These are phyloP conservation scores for Mediolabrus comicus DNA, from an alignment of 108 stramenopile genomes.

Conservation along the genomic window DNA sequence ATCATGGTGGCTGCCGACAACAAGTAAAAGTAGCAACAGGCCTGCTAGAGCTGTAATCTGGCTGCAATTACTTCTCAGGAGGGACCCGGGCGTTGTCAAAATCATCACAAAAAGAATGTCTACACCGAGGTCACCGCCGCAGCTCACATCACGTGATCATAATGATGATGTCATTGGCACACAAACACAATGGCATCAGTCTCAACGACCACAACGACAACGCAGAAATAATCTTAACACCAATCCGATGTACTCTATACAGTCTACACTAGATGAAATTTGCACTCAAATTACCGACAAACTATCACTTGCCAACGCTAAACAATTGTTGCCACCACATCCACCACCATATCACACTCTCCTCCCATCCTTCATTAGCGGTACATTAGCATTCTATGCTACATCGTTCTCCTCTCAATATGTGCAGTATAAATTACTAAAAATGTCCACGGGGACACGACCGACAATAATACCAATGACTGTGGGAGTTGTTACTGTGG, in stretches of 20 bases:
- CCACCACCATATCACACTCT: background rate
- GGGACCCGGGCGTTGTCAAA: too few relatives aligned
- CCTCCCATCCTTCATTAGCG: background rate
- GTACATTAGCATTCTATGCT: slow-evolving; percentile 21
- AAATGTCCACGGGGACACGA: slow-evolving; percentile 72
- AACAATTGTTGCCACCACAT: background rate
- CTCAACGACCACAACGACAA: background rate
- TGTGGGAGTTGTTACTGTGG: slow-evolving; percentile 64
- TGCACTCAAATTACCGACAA: background rate
- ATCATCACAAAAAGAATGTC: too few relatives aligned
- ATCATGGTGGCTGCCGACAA: too few relatives aligned
- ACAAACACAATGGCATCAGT: background rate
- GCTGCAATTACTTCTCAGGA: too few relatives aligned
- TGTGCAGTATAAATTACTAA: slow-evolving; percentile 51
- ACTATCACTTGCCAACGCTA: background rate
- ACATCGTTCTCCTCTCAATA: slow-evolving; percentile 31
- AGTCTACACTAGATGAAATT: background rate
- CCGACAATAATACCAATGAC: slow-evolving; percentile 46
- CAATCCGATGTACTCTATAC: background rate
- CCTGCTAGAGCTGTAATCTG: too few relatives aligned
- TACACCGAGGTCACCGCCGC: too few relatives aligned
- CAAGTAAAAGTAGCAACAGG: too few relatives aligned
- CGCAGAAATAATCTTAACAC: background rate
- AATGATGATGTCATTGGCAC: background rate
- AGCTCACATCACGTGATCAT: too few relatives aligned